Evolutionary conservation across 352 stramenopile genomes (phyloP).

Genomic region (Plasmopara halstedii): DNA sequence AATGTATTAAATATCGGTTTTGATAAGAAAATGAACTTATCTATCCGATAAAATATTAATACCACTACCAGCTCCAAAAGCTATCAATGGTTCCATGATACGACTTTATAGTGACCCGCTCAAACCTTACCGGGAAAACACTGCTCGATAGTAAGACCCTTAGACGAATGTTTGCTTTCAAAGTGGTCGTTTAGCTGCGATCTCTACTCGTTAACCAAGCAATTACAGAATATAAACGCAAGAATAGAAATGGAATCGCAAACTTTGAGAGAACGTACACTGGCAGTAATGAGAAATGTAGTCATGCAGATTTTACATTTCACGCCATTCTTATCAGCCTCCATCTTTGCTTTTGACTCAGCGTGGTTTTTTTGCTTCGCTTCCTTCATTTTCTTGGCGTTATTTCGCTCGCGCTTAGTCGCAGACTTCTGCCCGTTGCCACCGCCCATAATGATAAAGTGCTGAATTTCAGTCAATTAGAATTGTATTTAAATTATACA

Average conservation of each 20-base stretch:
- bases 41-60: no score
- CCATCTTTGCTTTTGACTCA: constrained; percentile 77
- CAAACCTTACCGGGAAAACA: constrained; percentile 38
- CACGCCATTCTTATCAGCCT: constrained; percentile 58
- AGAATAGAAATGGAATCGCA: no score
- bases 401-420: constrained; percentile 78
- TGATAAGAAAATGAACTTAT: no score
- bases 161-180: constrained; percentile 68
- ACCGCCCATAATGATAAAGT: constrained; percentile 48
- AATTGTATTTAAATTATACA: no score
- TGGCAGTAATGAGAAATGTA: constrained; percentile 81
- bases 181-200: constrained; percentile 75
- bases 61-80: no score
- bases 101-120: background rate
- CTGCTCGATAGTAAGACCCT: constrained; percentile 70
- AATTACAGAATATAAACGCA: background rate
- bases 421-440: constrained; percentile 79
- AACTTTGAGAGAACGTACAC: constrained; percentile 33
- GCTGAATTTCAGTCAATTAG: no score
- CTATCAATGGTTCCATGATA: background rate
- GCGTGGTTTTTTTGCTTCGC: constrained; percentile 72
- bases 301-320: constrained; percentile 88
- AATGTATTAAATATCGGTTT: no score
- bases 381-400: constrained; percentile 82
- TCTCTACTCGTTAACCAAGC: constrained; percentile 16